Evolutionary conservation across 2,329 filamentous ascomycete genomes (phyloP).

Genomic region (Fusarium sp.): DNA sequence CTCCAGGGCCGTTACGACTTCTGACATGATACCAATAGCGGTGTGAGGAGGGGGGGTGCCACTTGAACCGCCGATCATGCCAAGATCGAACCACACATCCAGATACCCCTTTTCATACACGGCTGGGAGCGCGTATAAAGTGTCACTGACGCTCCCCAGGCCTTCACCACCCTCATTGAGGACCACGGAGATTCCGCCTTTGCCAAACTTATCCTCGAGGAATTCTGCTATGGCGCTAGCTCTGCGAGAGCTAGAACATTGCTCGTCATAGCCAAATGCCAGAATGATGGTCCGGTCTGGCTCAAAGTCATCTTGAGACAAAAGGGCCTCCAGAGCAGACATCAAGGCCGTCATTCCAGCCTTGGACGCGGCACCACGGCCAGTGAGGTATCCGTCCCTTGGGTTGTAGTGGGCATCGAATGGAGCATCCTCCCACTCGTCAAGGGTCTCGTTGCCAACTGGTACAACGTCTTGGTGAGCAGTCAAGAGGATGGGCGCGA

Average conservation of each 20-base stretch:
- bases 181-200: conserved; percentile 67
- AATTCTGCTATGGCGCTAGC: conserved; percentile 62
- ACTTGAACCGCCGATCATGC: too few relatives aligned
- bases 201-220: conserved; percentile 64
- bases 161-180: conserved; percentile 73
- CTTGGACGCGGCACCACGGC: conserved; percentile 54
- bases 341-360: conserved; percentile 52
- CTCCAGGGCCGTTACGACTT: conserved; percentile 73
- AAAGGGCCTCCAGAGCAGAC: conserved; percentile 57
- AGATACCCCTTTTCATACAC: conserved; percentile 73
- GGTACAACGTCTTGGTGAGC: conserved; percentile 58
- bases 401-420: conserved; percentile 52
- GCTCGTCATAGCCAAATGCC: conserved; percentile 74
- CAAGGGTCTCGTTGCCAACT: conserved; percentile 52
- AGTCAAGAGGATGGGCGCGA: conserved; percentile 54
- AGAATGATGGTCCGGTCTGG: conserved; percentile 68
- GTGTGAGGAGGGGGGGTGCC: conserved; percentile 64
- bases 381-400: conserved; percentile 50
- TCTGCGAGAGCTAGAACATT: conserved; percentile 66
- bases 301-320: conserved; percentile 59
- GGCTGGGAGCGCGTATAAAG: conserved; percentile 65
- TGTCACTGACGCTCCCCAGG: conserved; percentile 57
- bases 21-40: conserved; percentile 74
- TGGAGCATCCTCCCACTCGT: conserved; percentile 52
- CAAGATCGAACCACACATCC: conserved; percentile 61